phyloP scores from a whole-genome alignment of 1,139 yeast genomes.

The Kurtzmaniella quercitrusa region DNA sequence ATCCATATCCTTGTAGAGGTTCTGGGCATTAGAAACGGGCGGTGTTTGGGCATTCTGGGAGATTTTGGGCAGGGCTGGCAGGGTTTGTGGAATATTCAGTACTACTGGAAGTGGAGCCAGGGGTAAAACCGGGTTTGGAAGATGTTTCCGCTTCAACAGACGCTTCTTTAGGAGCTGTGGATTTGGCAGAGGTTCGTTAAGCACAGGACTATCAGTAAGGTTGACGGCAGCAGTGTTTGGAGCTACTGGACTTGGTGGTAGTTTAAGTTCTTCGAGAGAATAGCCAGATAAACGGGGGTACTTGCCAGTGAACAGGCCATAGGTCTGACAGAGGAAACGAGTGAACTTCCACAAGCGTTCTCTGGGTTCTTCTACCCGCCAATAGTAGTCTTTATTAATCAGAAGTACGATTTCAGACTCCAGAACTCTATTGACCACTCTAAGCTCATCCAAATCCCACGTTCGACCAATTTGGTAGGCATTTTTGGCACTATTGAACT shows the following conservation, averaged over 20 bases:
- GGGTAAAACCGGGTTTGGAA: slow-evolving; percentile 21
- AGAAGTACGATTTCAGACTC: slow-evolving; percentile 57
- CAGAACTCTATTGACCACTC: slow-evolving; percentile 48
- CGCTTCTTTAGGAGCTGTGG: slow-evolving; percentile 22
- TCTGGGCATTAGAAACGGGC: slow-evolving; percentile 8
- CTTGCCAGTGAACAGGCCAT: slow-evolving; percentile 61
- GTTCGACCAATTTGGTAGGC: slow-evolving; percentile 88
- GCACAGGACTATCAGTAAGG: slow-evolving; percentile 8
- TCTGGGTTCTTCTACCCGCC: slow-evolving; percentile 70
- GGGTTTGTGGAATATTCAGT: background rate
- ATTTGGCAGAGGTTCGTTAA: slow-evolving; percentile 22
- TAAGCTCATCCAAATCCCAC: slow-evolving; percentile 80
- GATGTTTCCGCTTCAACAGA: slow-evolving; percentile 23
- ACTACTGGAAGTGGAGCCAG: slow-evolving; percentile 13
- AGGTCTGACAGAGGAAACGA: slow-evolving; percentile 58
- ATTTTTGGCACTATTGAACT: slow-evolving; percentile 65
- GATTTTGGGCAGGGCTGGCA: background rate
- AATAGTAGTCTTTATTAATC: slow-evolving; percentile 77
- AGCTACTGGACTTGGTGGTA: slow-evolving; percentile 23
- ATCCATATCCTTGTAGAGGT: slow-evolving; percentile 33
- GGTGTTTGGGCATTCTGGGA: slow-evolving; percentile 2
- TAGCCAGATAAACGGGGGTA: slow-evolving; percentile 55
- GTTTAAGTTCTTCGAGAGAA: slow-evolving; percentile 30
- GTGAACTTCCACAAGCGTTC: slow-evolving; percentile 60
- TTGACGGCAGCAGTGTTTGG: slow-evolving; percentile 8